Evolutionary conservation across 2,329 filamentous ascomycete species (phyloP).

Genomic region (Alternaria infectoria): DNA sequence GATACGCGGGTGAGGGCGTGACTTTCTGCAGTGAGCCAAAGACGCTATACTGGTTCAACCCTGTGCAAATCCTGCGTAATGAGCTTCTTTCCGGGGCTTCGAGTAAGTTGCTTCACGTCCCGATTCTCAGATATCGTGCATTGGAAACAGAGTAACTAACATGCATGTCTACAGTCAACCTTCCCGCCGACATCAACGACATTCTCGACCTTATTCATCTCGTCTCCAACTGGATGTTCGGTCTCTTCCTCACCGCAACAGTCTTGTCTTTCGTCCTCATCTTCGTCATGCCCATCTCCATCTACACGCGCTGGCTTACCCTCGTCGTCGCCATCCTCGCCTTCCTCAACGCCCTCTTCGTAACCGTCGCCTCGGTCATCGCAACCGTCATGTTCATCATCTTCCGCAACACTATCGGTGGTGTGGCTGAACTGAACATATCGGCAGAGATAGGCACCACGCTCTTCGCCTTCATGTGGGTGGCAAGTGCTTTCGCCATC

Average conservation of each 20-base stretch:
- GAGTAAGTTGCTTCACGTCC: conserved; percentile 55
- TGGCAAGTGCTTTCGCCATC: conserved; percentile 70
- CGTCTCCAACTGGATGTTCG: conserved; percentile 87
- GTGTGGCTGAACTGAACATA: conserved; percentile 77
- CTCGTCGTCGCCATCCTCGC: conserved; percentile 72
- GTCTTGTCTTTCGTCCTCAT: conserved; percentile 76
- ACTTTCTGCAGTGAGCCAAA: conserved; percentile 75
- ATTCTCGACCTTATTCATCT: conserved; percentile 76
- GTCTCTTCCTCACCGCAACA: conserved; percentile 76
- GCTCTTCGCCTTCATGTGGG: conserved; percentile 93
- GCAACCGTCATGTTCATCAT: conserved; percentile 85
- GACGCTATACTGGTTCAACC: conserved; percentile 88
- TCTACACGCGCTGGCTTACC: conserved; percentile 62
- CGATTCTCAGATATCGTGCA: not conserved
- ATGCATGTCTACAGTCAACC: conserved; percentile 63
- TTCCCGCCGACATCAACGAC: conserved; percentile 75
- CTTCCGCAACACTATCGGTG: conserved; percentile 76
- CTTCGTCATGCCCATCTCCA: conserved; percentile 64
- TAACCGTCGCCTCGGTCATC: conserved; percentile 73
- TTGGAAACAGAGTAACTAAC: conserved; percentile 8
- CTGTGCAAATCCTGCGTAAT: conserved; percentile 77
- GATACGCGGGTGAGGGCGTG: conserved; percentile 76
- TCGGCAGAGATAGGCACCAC: conserved; percentile 69
- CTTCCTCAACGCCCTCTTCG: conserved; percentile 70
- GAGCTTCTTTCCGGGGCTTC: conserved; percentile 83